Conservation (phyloP, 768 basidiomycete genomes). For the Podaxis mareebaensis region DNA sequence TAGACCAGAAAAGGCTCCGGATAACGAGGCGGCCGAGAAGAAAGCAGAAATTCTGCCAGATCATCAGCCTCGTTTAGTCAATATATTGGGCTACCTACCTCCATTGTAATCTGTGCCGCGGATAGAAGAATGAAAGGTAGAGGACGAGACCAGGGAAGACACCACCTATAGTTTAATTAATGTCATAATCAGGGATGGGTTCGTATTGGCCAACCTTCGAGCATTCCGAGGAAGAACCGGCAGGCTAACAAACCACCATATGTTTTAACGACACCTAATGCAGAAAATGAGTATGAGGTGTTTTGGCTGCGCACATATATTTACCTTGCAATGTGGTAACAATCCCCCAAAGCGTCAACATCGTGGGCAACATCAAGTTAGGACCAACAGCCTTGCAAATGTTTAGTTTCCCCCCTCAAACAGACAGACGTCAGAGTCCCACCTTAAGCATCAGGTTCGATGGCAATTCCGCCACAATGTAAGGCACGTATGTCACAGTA, state of each 20-base stretch:
- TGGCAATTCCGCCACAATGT: conserved; percentile 60
- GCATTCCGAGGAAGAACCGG: conserved; percentile 53
- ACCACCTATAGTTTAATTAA: conserved; percentile 41
- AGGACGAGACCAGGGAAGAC: conserved; percentile 59
- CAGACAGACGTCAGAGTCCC: neutral
- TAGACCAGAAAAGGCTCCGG: conserved; percentile 70
- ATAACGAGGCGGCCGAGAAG: conserved; percentile 55
- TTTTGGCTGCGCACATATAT: neutral
- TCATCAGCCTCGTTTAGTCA: conserved; percentile 19
- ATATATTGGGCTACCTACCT: conserved; percentile 29
- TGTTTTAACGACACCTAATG: conserved; percentile 44
- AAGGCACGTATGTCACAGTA: conserved; percentile 53
- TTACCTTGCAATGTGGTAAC: conserved; percentile 61
- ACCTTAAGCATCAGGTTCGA: conserved; percentile 62
- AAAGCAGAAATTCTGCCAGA: conserved; percentile 45
- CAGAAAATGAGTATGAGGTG: conserved; percentile 1
- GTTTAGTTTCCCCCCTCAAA: neutral
- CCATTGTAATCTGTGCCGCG: conserved; percentile 50
- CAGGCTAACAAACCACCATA: conserved; percentile 47
- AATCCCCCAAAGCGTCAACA: conserved; percentile 72
- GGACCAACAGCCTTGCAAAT: conserved; percentile 48
- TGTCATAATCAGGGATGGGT: neutral
- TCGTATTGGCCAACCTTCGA: conserved; percentile 35
- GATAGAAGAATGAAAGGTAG: conserved; percentile 58
- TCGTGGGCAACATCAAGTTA: conserved; percentile 57